A percentile compares a stretch with the other conserved stretches of the same genome.
phyloP scores from a whole-genome alignment of 2,329 filamentous ascomycete genomes.

The Cladophialophora yegresii region DNA sequence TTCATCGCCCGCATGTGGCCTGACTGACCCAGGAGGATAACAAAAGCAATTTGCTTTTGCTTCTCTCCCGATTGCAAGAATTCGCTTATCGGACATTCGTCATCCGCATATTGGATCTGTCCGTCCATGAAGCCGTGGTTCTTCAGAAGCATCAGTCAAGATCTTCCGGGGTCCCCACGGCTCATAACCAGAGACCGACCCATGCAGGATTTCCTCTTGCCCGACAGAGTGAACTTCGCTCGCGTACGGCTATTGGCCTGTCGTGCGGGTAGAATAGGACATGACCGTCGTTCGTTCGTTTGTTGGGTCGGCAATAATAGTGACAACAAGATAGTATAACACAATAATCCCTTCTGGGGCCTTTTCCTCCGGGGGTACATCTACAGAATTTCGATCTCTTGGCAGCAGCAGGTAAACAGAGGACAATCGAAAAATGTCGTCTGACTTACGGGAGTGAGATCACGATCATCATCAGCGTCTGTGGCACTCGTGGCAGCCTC shows the following conservation, averaged over 20 bases:
- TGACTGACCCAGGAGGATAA: constrained; percentile 29
- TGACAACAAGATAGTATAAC: constrained; percentile 35
- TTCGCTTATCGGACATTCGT: constrained; percentile 21
- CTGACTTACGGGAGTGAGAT: constrained; percentile 77
- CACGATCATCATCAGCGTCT: constrained; percentile 81
- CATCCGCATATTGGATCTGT: constrained; percentile 19
- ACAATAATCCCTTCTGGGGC: constrained; percentile 26
- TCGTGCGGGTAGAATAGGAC: constrained; percentile 28
- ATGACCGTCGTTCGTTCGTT: constrained; percentile 28
- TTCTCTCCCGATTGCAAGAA: constrained; percentile 17
- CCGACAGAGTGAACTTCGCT: constrained; percentile 18
- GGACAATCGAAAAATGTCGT: constrained; percentile 39
- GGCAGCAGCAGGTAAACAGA: constrained; percentile 39
- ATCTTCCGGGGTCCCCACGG: constrained; percentile 16
- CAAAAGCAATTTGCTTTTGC: constrained; percentile 18
- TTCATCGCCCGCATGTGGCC: constrained; percentile 29
- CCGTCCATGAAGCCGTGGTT: constrained; percentile 16
- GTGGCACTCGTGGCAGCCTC: constrained; percentile 84
- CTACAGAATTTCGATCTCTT: constrained; percentile 39
- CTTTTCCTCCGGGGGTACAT: constrained; percentile 30
- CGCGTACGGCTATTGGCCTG: constrained; percentile 18
- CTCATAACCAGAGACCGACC: constrained; percentile 16
- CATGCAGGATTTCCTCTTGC: constrained; percentile 28
- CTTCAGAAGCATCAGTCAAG: constrained; percentile 24
- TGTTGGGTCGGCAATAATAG: constrained; percentile 34